These are phyloP conservation scores for Chrysoporthe austroafricana DNA, from an alignment of 2,329 filamentous ascomycete species.

Conservation along the genomic window DNA sequence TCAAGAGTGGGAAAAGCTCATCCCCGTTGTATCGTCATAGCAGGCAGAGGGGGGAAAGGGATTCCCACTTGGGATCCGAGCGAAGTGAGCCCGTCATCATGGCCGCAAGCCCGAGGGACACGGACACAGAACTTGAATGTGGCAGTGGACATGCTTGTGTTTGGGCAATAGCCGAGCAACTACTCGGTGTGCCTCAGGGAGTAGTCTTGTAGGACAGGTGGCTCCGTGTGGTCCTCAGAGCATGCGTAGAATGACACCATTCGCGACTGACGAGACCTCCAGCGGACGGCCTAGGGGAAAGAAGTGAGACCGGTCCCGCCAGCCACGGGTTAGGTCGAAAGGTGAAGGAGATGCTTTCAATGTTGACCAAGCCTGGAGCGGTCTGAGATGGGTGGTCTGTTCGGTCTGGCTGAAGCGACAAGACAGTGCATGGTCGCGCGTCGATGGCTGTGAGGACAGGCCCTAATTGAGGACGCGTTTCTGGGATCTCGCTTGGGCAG, in stretches of 20 bases:
- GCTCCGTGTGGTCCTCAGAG: too few species aligned
- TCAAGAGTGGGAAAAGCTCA: constrained; percentile 30
- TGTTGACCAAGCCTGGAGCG: neutral
- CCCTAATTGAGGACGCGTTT: too few species aligned
- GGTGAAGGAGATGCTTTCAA: neutral
- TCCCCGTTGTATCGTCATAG: constrained; percentile 34
- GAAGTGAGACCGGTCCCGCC: neutral
- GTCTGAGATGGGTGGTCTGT: neutral
- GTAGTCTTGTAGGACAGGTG: too few species aligned
- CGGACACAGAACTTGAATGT: neutral
- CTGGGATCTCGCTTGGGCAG: too few species aligned
- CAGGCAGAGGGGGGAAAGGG: too few species aligned
- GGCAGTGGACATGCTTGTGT: neutral
- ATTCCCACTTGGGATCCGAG: neutral
- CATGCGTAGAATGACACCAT: too few species aligned
- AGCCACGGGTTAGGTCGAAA: neutral
- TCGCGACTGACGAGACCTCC: neutral
- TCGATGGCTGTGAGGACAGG: too few species aligned
- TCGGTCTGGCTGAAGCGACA: neutral
- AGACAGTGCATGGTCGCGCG: too few species aligned
- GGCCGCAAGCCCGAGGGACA: neutral
- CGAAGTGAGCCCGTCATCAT: neutral
- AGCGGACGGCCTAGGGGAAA: neutral
- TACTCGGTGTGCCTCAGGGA: too few species aligned
- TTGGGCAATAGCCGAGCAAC: neutral